These are phyloP conservation scores for Trametes villosa DNA, from an alignment of 768 basidiomycete genomes.

Conservation along the genomic window DNA sequence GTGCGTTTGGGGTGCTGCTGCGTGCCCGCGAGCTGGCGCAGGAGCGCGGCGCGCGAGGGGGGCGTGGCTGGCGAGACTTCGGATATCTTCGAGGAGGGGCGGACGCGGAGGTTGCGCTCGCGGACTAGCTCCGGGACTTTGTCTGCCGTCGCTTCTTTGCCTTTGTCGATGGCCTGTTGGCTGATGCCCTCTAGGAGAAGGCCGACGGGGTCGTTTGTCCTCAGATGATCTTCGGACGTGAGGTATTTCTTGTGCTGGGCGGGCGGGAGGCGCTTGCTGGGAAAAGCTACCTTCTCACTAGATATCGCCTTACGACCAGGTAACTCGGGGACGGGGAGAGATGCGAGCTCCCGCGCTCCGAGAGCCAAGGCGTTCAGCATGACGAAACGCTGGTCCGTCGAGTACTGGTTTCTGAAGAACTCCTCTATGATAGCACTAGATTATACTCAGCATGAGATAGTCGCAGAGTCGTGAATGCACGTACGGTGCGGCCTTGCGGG, in stretches of 20 bases:
- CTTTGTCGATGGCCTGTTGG: slow-evolving; percentile 62
- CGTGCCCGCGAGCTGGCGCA: slow-evolving; percentile 17
- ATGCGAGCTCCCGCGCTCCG: slow-evolving; percentile 83
- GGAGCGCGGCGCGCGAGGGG: slow-evolving; percentile 13
- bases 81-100: slow-evolving; percentile 48
- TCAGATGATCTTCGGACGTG: slow-evolving; percentile 41
- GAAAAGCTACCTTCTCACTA: slow-evolving; percentile 56
- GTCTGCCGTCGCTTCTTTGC: slow-evolving; percentile 55
- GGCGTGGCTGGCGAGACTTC: slow-evolving; percentile 40
- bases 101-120: slow-evolving; percentile 75
- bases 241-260: slow-evolving; percentile 73
- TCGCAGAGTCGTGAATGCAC: slow-evolving; percentile 37
- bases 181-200: slow-evolving; percentile 67
- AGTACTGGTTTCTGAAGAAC: slow-evolving; percentile 94
- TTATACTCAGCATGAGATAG: not conserved
- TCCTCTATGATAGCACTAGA: slow-evolving; percentile 83
- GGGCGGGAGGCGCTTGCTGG: slow-evolving; percentile 79
- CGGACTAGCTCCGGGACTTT: slow-evolving; percentile 66
- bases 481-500: slow-evolving; percentile 79
- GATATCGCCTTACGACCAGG: slow-evolving; percentile 24
- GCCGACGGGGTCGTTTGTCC: slow-evolving; percentile 48
- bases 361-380: slow-evolving; percentile 87
- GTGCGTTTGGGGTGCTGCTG: slow-evolving; percentile 26
- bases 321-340: slow-evolving; percentile 37
- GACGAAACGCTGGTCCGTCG: slow-evolving; percentile 79